These are phyloP conservation scores for Sedum album DNA, from an alignment of 164 flowering plant species.

Conservation along the genomic window DNA sequence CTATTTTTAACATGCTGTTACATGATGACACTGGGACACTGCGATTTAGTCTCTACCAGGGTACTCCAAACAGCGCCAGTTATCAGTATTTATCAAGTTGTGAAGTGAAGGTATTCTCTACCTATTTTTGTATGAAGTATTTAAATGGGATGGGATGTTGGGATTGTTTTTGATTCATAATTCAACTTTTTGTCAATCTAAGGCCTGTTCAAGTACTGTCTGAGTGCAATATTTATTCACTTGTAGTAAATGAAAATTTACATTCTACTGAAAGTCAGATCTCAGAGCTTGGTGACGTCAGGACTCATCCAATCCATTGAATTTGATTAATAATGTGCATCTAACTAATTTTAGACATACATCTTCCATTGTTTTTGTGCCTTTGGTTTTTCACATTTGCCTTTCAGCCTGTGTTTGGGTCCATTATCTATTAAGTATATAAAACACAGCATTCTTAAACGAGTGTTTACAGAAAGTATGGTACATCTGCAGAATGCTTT, in stretches of 20 bases:
- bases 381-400: background rate
- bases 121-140: background rate
- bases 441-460: background rate
- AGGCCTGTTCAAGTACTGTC: too few species aligned
- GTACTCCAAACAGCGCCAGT: slow-evolving; percentile 51
- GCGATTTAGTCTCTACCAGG: slow-evolving; percentile 63
- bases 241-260: too few species aligned
- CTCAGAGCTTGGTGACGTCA: too few species aligned
- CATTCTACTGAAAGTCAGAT: background rate
- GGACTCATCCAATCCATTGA: background rate
- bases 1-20: slow-evolving; percentile 72
- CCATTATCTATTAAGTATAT: background rate
- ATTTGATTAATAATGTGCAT: too few species aligned
- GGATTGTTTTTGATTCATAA: background rate
- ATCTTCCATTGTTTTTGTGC: background rate
- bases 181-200: background rate
- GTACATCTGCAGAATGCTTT: background rate
- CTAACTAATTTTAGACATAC: background rate
- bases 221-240: too few species aligned
- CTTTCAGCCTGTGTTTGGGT: too few species aligned
- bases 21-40: slow-evolving; percentile 62
- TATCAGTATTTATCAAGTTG: slow-evolving; percentile 69
- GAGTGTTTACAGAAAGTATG: background rate
- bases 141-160: background rate
- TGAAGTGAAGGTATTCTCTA: slow-evolving; percentile 65